Evolutionary conservation across 305 asterid species (phyloP).

Genomic region (Fraxinus greggii): DNA sequence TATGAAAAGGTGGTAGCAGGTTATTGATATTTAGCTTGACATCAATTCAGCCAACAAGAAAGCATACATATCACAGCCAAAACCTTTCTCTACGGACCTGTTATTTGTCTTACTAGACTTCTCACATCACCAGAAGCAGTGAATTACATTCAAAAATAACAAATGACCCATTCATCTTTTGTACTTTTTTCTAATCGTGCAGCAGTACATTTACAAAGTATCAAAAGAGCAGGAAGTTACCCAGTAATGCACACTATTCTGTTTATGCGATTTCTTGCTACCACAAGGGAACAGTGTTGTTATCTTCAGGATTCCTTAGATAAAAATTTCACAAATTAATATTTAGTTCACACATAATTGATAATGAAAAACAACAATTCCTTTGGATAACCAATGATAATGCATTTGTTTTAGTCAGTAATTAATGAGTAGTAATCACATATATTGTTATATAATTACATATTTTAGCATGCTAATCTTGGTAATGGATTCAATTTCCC

Average conservation of each 20-base stretch:
- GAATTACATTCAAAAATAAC: not conserved
- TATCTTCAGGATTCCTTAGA: not conserved
- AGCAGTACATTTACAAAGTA: not conserved
- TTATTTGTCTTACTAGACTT: not conserved
- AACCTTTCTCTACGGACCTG: not conserved
- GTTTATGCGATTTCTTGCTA: not conserved
- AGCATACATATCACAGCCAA: not conserved
- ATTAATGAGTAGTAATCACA: not conserved
- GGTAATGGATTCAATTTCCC: not conserved
- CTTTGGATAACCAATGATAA: not conserved
- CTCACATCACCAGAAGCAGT: not conserved
- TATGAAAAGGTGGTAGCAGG: not conserved
- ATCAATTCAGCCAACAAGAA: not conserved
- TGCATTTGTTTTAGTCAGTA: not conserved
- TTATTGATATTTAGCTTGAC: not conserved
- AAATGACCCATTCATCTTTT: not conserved
- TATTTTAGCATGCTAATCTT: conserved; percentile 2
- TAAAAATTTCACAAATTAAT: not conserved
- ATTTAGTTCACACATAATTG: not conserved
- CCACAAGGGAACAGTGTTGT: not conserved
- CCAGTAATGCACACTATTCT: not conserved
- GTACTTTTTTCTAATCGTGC: not conserved
- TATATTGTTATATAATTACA: not conserved
- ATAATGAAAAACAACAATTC: not conserved
- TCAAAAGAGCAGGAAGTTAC: not conserved